Conservation (phyloP, 1,284 basidiomycete genomes). For the Cronartium quercuum region DNA sequence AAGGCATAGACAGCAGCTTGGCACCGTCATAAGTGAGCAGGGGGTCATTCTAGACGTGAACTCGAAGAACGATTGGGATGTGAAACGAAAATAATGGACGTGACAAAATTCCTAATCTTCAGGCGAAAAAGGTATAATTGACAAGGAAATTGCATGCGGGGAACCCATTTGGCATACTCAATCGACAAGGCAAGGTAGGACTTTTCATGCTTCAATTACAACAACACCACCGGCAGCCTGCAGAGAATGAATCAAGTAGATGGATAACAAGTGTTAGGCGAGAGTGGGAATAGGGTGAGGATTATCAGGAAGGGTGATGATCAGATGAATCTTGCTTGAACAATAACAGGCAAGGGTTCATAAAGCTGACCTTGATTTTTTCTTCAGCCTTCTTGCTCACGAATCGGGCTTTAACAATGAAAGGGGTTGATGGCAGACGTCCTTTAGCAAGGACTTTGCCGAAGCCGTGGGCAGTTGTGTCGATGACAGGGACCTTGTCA, state of each 20-base stretch:
- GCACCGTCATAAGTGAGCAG: too few relatives aligned
- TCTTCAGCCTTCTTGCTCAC: constrained; percentile 79
- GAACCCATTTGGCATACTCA: not conserved
- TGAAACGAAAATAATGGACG: too few relatives aligned
- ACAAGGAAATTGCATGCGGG: not conserved
- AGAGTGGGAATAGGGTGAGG: not conserved
- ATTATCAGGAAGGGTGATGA: not conserved
- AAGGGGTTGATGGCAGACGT: constrained; percentile 60
- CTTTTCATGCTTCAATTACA: constrained; percentile 35
- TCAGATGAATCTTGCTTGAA: not conserved
- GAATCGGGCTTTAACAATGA: constrained; percentile 93
- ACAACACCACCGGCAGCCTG: constrained; percentile 37
- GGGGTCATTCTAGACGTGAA: too few relatives aligned
- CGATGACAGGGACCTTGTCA: constrained; percentile 81
- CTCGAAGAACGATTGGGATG: too few relatives aligned
- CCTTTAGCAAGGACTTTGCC: constrained; percentile 88
- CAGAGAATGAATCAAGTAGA: not conserved
- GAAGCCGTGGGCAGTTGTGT: constrained; percentile 76
- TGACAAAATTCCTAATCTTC: too few relatives aligned
- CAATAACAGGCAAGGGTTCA: not conserved
- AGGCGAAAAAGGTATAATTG: too few relatives aligned
- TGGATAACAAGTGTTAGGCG: not conserved
- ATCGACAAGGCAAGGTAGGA: not conserved
- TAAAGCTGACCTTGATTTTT: constrained; percentile 56
- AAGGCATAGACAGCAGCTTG: too few relatives aligned